phyloP scores from a whole-genome alignment of 2,329 filamentous ascomycete species.

The Fusarium coicis region DNA sequence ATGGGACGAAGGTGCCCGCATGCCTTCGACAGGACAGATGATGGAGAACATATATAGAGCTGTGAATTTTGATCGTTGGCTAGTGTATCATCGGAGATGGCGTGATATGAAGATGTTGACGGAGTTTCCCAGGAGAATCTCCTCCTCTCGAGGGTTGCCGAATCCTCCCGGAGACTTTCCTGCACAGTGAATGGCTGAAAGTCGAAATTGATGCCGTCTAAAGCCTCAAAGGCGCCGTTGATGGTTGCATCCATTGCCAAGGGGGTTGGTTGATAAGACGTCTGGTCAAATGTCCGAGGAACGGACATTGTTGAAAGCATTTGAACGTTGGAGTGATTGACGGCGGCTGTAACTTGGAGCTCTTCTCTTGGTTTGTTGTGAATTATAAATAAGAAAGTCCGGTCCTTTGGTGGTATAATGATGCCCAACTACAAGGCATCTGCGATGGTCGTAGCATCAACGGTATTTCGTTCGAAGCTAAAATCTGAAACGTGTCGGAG shows the following conservation, averaged over 20 bases:
- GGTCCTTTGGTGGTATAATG: not conserved
- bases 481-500: not conserved
- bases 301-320: not conserved
- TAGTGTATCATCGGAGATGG: not conserved
- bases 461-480: not conserved
- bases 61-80: not conserved
- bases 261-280: not conserved
- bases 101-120: not conserved
- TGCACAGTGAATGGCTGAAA: not conserved
- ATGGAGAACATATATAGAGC: not conserved
- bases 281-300: not conserved
- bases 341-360: fast-evolving
- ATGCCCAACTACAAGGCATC: not conserved
- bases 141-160: not conserved
- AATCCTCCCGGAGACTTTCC: not conserved
- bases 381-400: not conserved
- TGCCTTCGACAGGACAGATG: fast-evolving
- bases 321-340: fast-evolving
- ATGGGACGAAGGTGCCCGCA: fast-evolving
- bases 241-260: not conserved
- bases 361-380: not conserved
- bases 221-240: not conserved
- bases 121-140: not conserved
- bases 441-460: not conserved
- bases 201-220: not conserved